Evolutionary conservation across 108 stramenopile genomes (phyloP).

Genomic region (Seminavis robusta): DNA sequence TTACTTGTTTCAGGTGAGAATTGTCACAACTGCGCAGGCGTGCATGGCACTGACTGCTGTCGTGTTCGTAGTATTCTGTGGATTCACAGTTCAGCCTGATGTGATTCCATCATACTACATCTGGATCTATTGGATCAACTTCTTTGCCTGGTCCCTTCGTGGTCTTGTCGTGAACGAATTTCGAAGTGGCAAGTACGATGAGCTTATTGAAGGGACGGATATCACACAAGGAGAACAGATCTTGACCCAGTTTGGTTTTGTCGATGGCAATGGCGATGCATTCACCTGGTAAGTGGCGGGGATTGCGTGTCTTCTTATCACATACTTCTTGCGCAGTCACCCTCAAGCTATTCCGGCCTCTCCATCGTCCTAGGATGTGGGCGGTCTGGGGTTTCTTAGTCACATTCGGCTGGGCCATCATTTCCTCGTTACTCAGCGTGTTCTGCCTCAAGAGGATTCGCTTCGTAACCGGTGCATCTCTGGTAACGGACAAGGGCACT

Average conservation of each 20-base stretch:
- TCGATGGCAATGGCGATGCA: conserved; percentile 8
- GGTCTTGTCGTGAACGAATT: conserved; percentile 57
- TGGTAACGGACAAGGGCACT: conserved; percentile 11
- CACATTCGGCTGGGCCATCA: not conserved
- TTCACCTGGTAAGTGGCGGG: conserved; percentile 31
- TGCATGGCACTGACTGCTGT: conserved; percentile 46
- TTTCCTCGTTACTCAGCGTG: not conserved
- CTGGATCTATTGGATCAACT: conserved; percentile 66
- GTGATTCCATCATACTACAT: conserved; percentile 48
- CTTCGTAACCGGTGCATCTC: conserved; percentile 16
- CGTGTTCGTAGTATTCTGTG: conserved; percentile 50
- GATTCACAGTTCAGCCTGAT: conserved; percentile 63
- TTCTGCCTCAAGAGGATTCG: conserved; percentile 11
- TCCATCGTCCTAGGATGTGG: too few species aligned
- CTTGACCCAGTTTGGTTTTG: conserved; percentile 37
- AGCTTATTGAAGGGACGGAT: conserved; percentile 13
- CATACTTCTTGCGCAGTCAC: too few species aligned
- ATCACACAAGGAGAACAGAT: conserved; percentile 47
- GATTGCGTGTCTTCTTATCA: too few species aligned
- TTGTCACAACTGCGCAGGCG: conserved; percentile 32
- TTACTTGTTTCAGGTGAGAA: not conserved
- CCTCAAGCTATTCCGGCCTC: too few species aligned
- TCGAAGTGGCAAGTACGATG: conserved; percentile 47
- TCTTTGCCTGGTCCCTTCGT: conserved; percentile 56
- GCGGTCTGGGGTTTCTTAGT: conserved; percentile 30